Base-by-base conservation (phyloP, 805 yeast genomes). In the Monosporozyma aerobia region DNA sequence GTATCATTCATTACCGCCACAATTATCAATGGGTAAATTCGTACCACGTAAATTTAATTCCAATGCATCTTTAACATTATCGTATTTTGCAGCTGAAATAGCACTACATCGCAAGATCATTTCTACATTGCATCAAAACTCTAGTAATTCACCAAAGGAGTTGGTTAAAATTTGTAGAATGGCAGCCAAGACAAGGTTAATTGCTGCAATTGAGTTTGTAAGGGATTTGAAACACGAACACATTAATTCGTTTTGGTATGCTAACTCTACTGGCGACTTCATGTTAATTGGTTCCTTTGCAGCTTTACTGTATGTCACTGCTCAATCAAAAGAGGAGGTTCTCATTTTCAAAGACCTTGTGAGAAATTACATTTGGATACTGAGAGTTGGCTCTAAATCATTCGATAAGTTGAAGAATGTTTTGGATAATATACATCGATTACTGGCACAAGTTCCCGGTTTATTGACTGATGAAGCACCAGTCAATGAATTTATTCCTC, bases 221-320 rank as follows among this genome's bases (percentile, higher is more conserved):
- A 72, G 83, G 49, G 84, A 81, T 54, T 74, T 90, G 65, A 83
- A 82, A 59, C 83, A 85, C 9, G 96, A 89, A 59, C 95, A 89
- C 62, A 76, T 88, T 48, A 90, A 83, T 63, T 81, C 95, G 10
- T 90, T 89, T 66, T 90, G 97, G 97, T 94, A 87, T 68, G 80
- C 90, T 1, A 80, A 90, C 1, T 79, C 96, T 0, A 76, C 94
- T 0, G 77, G 85, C 13, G 88, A 87, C 62, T 80, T 90, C 57
- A 81, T 95, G 6, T 69, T 87, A 39, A 87, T 90, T 41, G 97
- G 96, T 2, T 80, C 92, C 0, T 90, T 90, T 74, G 96, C 96
- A 0, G 83, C 95, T 0, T 72, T 90, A 11, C 69, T 90, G 51
- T 87, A 78, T 60, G 83, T 84, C 14, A 85, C 96, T 0, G 73